Evolutionary conservation across 1,139 yeast species (phyloP).

Genomic region (Blastobotrys serpentis): DNA sequence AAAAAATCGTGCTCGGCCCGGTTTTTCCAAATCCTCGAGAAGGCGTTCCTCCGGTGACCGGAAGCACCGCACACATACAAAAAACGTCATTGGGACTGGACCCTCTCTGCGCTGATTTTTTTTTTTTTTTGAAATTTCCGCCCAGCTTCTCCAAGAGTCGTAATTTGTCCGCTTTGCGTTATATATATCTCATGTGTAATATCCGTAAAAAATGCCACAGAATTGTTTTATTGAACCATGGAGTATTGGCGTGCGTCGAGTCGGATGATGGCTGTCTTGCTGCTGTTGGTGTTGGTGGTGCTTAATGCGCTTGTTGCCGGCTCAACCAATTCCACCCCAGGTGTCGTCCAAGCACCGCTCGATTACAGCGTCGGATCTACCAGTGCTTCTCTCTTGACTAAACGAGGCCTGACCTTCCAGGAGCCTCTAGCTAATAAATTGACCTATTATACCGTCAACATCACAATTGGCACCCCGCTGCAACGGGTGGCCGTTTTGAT

Average conservation of each 20-base stretch:
- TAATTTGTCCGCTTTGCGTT: too few species aligned
- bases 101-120: not conserved
- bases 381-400: constrained; percentile 3
- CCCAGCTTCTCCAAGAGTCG: too few species aligned
- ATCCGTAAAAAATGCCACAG: not conserved
- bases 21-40: not conserved
- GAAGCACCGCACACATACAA: too few species aligned
- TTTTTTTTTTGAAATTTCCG: constrained; percentile 1
- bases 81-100: too few species aligned
- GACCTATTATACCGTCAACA: constrained; percentile 35
- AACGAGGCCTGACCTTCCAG: constrained; percentile 17
- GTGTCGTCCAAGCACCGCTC: constrained; percentile 11
- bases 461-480: constrained; percentile 31
- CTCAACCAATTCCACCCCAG: not conserved
- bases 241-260: too few species aligned
- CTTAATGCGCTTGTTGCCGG: not conserved
- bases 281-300: constrained; percentile 3
- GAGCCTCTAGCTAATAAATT: constrained; percentile 28
- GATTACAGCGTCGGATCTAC: not conserved
- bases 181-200: not conserved
- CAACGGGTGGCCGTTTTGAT: constrained; percentile 36
- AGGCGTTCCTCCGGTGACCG: too few species aligned
- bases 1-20: constrained; percentile 2
- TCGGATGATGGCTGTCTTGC: too few species aligned
- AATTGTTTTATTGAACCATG: not conserved